These are phyloP conservation scores for Wallacemonas sp. DNA, from an alignment of 208 protist species.

Conservation along the genomic window DNA sequence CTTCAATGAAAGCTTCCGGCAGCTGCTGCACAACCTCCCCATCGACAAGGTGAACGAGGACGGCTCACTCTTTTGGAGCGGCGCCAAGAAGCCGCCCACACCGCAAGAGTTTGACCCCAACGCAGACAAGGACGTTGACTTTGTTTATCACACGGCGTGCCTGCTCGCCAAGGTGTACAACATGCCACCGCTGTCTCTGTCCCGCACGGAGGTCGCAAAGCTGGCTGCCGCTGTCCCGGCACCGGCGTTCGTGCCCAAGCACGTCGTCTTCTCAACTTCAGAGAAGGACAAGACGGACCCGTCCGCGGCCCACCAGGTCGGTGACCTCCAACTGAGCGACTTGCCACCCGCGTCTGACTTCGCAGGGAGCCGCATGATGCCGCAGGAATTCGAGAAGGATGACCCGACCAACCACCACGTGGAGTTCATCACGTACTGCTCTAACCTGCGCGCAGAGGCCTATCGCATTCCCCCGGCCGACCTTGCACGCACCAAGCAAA, in stretches of 20 bases:
- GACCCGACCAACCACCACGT: conserved; percentile 93
- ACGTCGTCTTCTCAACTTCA: conserved; percentile 70
- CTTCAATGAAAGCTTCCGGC: conserved; percentile 95
- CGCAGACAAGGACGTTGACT: conserved; percentile 54
- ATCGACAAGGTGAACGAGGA: conserved; percentile 93
- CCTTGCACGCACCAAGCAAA: conserved; percentile 76
- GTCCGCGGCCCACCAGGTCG: conserved; percentile 14
- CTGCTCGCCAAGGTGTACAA: conserved; percentile 72
- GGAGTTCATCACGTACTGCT: conserved; percentile 90
- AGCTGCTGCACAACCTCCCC: conserved; percentile 98
- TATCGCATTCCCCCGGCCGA: conserved; percentile 92
- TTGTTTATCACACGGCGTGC: conserved; percentile 80
- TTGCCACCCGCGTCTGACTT: conserved; percentile 47
- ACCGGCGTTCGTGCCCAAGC: conserved; percentile 60
- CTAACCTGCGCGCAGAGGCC: conserved; percentile 92
- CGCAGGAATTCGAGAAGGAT: conserved; percentile 95
- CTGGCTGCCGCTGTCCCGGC: conserved; percentile 42
- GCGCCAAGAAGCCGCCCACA: conserved; percentile 88
- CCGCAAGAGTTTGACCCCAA: conserved; percentile 65
- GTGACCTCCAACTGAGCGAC: conserved; percentile 39
- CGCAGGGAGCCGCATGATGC: conserved; percentile 38
- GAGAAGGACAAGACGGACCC: conserved; percentile 65
- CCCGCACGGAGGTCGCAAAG: conserved; percentile 35
- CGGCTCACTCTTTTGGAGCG: conserved; percentile 92
- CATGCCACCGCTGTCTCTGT: conserved; percentile 33